Evolutionary conservation across 2,329 filamentous ascomycete genomes (phyloP), one percentile per base, ranked within the genome.

Genomic region (Monilinia vaccinii-corymbosi): DNA sequence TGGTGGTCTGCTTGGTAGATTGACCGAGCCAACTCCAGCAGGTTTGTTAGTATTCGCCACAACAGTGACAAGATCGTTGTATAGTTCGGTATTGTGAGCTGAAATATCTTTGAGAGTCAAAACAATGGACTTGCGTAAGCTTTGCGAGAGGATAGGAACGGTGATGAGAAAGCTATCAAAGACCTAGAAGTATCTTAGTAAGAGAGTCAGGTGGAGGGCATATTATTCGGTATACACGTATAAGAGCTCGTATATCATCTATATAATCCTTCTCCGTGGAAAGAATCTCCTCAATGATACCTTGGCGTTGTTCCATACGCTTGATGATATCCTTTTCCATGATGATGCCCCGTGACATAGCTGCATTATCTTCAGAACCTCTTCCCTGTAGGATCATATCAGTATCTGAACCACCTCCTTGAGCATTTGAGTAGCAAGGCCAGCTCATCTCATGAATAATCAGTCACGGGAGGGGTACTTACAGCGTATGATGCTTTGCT

Each of bases 181-280:
- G 25, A 89, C 82, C 88, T 91, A 65, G 10, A 9, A 16, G 13
- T 42, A 40, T 67, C 77, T 76, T 56, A 77, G 75, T 74, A 69
- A 82, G 91, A 89, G 73, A 91, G 89, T 70, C 87, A 85, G 62
- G 96, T 76, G 63, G 92, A 66, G 21, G 5, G 36, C 51, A 68
- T 76, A 75, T 57, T 75, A 75, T 42, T 23, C 10, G 75, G 69
- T 84, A 71, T 76, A 93, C 92, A 74, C 95, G 91, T 71, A 88
- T 87, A 61, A 97, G 77, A 65, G 94, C 91, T 67, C 90, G 90
- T 61, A 97, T 74, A 68, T 96, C 93, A 18, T 86, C 84, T 67
- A 97, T 86, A 71, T 97, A 97, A 68, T 87, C 84, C 71, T 94
- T 88, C 73, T 97, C 94, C 0, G 92, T 96, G 60, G 76, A 81